Evolutionary conservation across 768 basidiomycete genomes (phyloP).

Genomic region (Suillus tomentosus): DNA sequence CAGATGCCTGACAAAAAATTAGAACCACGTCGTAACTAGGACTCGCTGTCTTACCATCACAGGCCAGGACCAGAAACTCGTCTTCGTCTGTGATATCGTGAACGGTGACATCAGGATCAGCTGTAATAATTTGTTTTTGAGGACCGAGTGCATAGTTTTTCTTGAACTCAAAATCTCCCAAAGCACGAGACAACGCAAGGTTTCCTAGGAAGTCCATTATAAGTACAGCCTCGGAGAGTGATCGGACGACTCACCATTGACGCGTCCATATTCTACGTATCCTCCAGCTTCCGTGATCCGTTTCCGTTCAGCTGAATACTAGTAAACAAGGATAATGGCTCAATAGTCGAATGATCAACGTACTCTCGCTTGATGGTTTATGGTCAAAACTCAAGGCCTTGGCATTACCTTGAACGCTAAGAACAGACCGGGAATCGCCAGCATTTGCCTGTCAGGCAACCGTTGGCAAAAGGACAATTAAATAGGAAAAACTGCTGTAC

Average conservation of each 20-base stretch:
- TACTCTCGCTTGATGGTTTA: slow-evolving; percentile 87
- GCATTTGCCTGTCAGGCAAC: slow-evolving; percentile 81
- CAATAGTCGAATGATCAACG: slow-evolving; percentile 29
- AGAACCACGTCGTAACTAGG: slow-evolving; percentile 1
- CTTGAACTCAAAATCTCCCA: slow-evolving; percentile 99
- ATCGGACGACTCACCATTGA: slow-evolving; percentile 71
- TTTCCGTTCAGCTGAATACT: slow-evolving; percentile 67
- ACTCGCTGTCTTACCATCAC: slow-evolving; percentile 73
- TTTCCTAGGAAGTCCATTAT: slow-evolving; percentile 60
- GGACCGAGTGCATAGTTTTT: slow-evolving; percentile 80
- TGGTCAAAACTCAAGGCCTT: slow-evolving; percentile 93
- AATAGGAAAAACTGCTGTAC: slow-evolving; percentile 45
- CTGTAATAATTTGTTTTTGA: slow-evolving; percentile 93
- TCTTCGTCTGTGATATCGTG: slow-evolving; percentile 88
- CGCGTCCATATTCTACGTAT: slow-evolving; percentile 94
- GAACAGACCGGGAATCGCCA: slow-evolving; percentile 91
- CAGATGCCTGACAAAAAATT: slow-evolving; percentile 78
- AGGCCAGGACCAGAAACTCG: slow-evolving; percentile 95
- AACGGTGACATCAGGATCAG: slow-evolving; percentile 86
- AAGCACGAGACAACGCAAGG: slow-evolving; percentile 89
- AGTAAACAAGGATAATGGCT: slow-evolving; percentile 6
- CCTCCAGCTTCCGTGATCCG: slow-evolving; percentile 92
- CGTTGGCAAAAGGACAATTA: slow-evolving; percentile 8
- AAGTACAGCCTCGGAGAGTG: slow-evolving; percentile 4
- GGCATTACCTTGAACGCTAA: slow-evolving; percentile 82